phyloP scores from a whole-genome alignment of 352 stramenopile species.

The Phytophthora multivora region DNA sequence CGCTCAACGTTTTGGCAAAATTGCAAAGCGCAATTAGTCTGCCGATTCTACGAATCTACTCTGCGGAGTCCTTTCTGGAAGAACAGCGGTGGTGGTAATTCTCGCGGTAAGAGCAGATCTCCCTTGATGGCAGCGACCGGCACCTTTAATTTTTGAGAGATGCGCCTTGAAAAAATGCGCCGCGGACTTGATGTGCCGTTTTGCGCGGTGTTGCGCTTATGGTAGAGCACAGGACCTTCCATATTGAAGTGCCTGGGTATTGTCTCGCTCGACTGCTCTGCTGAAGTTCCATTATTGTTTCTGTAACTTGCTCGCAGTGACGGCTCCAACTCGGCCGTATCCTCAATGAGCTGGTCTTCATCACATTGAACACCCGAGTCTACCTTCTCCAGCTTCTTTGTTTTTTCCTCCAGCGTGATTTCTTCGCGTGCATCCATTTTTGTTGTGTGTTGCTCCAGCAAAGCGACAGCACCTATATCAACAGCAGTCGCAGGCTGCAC shows the following conservation, averaged over 20 bases:
- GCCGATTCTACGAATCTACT: neutral
- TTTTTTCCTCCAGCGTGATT: neutral
- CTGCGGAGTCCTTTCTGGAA: slow-evolving; percentile 40
- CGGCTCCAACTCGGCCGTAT: neutral
- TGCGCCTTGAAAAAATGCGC: neutral
- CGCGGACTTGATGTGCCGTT: neutral
- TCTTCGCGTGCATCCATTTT: neutral
- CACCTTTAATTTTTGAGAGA: neutral
- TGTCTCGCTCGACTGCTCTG: neutral
- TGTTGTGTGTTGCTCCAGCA: neutral
- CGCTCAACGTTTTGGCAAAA: too few relatives aligned
- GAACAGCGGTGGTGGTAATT: slow-evolving; percentile 51
- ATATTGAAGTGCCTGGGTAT: neutral
- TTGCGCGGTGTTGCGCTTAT: neutral
- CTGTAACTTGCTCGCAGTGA: neutral
- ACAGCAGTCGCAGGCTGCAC: neutral
- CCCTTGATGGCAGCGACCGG: neutral
- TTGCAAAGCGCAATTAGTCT: neutral
- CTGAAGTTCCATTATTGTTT: neutral
- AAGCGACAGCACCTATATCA: neutral
- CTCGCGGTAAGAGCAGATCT: slow-evolving; percentile 24
- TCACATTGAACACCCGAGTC: slow-evolving; percentile 45
- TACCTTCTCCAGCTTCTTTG: slow-evolving; percentile 5
- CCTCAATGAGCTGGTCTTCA: slow-evolving; percentile 14
- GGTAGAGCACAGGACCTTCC: slow-evolving; percentile 5